phyloP scores from a whole-genome alignment of 352 stramenopile genomes.

The Globisporangium recalcitrans region DNA sequence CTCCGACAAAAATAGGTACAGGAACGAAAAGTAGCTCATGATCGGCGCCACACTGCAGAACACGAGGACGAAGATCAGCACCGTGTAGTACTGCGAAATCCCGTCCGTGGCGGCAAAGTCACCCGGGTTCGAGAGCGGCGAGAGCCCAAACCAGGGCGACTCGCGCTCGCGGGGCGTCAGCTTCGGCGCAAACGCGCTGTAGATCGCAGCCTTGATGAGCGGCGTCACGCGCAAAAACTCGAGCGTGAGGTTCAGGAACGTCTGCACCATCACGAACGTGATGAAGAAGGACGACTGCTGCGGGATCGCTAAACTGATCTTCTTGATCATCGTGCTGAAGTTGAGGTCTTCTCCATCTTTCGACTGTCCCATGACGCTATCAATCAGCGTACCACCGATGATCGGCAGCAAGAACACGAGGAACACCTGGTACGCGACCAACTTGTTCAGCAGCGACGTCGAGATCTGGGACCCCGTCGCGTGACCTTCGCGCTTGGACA shows the following conservation, averaged over 20 bases:
- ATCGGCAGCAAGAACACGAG: slow-evolving; percentile 80
- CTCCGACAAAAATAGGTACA: slow-evolving; percentile 70
- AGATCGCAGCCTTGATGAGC: slow-evolving; percentile 74
- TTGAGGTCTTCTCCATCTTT: slow-evolving; percentile 41
- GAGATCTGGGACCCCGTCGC: slow-evolving; percentile 55
- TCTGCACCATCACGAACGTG: slow-evolving; percentile 76
- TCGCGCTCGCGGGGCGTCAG: slow-evolving; percentile 69
- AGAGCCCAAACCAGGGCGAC: slow-evolving; percentile 64
- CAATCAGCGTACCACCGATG: slow-evolving; percentile 74
- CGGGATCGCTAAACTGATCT: slow-evolving; percentile 58
- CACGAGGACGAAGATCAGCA: slow-evolving; percentile 71
- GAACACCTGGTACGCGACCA: slow-evolving; percentile 81
- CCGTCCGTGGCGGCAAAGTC: slow-evolving; percentile 54
- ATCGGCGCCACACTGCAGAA: slow-evolving; percentile 75
- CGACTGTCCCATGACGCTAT: slow-evolving; percentile 47
- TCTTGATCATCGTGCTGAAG: slow-evolving; percentile 38
- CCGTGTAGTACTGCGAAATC: slow-evolving; percentile 65
- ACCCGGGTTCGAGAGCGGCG: slow-evolving; percentile 49
- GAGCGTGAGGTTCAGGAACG: slow-evolving; percentile 57
- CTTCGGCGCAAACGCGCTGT: slow-evolving; percentile 69
- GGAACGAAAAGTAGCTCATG: slow-evolving; percentile 68
- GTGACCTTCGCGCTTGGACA: slow-evolving; percentile 80
- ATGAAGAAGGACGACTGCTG: slow-evolving; percentile 81
- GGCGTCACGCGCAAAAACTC: slow-evolving; percentile 68
- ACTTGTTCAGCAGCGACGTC: slow-evolving; percentile 74